phyloP scores from a whole-genome alignment of 2,329 filamentous ascomycete genomes.

The Trichoderma brevicompactum region DNA sequence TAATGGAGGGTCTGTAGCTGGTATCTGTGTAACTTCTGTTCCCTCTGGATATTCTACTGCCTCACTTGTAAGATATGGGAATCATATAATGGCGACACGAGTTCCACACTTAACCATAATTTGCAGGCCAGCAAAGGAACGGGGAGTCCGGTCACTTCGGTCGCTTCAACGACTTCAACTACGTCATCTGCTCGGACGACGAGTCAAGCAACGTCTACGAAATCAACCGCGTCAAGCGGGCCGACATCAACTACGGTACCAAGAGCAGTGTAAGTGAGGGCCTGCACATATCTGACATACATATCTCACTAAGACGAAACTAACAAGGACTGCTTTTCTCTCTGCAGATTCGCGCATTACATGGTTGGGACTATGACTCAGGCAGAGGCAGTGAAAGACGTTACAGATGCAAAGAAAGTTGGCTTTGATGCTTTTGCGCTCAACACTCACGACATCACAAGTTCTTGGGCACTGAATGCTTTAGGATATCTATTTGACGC shows the following conservation, averaged over 20 bases:
- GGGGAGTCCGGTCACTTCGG: slow-evolving; percentile 2
- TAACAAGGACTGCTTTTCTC: not conserved
- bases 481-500: slow-evolving; percentile 3
- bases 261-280: slow-evolving; percentile 17
- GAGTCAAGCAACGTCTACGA: slow-evolving; percentile 10
- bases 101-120: not conserved
- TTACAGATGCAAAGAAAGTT: slow-evolving; percentile 9
- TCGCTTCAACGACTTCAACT: not conserved
- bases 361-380: slow-evolving; percentile 16
- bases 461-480: slow-evolving; percentile 12
- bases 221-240: slow-evolving; percentile 1
- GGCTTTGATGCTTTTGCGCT: slow-evolving; percentile 24
- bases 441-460: slow-evolving; percentile 21
- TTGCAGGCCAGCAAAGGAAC: slow-evolving; percentile 14
- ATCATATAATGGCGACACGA: not conserved
- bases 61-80: not conserved
- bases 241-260: slow-evolving; percentile 3
- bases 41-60: slow-evolving; percentile 18
- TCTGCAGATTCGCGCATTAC: slow-evolving; percentile 15
- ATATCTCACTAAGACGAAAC: not conserved
- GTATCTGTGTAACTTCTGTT: slow-evolving; percentile 7
- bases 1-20: slow-evolving; percentile 12
- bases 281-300: not conserved
- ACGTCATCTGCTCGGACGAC: slow-evolving; percentile 3
- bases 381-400: slow-evolving; percentile 3